These are phyloP conservation scores for Cytospora schulzeri DNA, from an alignment of 2,329 filamentous ascomycete genomes.

Conservation along the genomic window DNA sequence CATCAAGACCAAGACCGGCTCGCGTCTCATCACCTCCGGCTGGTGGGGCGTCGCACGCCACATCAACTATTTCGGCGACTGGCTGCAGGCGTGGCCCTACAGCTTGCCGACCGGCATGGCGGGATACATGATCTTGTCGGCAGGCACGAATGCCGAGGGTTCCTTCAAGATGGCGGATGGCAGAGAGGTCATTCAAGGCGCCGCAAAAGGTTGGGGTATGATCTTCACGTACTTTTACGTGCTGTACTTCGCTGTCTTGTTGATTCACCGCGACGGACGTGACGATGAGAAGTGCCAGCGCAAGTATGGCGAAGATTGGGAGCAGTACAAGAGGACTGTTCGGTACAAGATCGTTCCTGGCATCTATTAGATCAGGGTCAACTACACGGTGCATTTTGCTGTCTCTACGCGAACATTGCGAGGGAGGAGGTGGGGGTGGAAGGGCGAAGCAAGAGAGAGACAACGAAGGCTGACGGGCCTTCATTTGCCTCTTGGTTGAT, in stretches of 20 bases:
- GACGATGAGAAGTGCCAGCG: conserved; percentile 88
- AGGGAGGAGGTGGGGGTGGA: neutral
- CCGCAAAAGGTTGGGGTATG: conserved; percentile 80
- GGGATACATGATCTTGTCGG: conserved; percentile 72
- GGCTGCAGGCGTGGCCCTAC: conserved; percentile 91
- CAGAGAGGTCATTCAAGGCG: conserved; percentile 68
- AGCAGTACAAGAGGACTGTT: conserved; percentile 81
- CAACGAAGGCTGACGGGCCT: neutral
- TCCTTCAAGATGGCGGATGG: conserved; percentile 61
- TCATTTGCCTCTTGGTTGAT: too few species aligned
- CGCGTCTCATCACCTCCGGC: conserved; percentile 77
- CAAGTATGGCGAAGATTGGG: conserved; percentile 94
- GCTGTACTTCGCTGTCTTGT: conserved; percentile 83
- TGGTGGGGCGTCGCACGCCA: conserved; percentile 94
- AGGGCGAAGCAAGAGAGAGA: neutral
- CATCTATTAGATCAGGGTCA: conserved; percentile 63
- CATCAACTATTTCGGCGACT: conserved; percentile 96
- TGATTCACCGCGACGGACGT: conserved; percentile 82
- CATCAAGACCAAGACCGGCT: conserved; percentile 82
- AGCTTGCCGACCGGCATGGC: conserved; percentile 83
- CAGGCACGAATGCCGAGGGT: conserved; percentile 52
- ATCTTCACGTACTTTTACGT: conserved; percentile 94
- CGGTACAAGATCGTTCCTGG: conserved; percentile 81
- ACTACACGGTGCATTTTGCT: too few species aligned
- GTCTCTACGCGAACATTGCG: neutral